Evolutionary conservation across 306 rosid genomes (phyloP).

Genomic region (Pyrus bretschneideri): DNA sequence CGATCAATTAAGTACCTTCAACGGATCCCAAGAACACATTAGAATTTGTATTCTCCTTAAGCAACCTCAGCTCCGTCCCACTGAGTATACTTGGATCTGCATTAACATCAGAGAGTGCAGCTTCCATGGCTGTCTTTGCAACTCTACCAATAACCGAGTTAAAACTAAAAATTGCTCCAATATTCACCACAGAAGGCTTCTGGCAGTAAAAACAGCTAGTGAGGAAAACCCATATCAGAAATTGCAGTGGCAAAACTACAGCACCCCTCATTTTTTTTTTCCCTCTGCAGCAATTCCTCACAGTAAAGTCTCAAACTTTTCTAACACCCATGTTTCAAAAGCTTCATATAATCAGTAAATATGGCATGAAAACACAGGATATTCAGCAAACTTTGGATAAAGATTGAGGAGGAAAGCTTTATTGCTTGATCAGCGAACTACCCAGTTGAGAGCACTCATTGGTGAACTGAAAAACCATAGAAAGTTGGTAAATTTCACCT

Average conservation of each 20-base stretch:
- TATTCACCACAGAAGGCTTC: conserved; percentile 54
- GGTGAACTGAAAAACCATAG: background rate
- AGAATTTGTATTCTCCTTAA: conserved; percentile 44
- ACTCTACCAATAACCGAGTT: conserved; percentile 80
- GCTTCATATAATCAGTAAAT: conserved; percentile 12
- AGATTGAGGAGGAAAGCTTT: conserved; percentile 5
- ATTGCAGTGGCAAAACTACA: conserved; percentile 19
- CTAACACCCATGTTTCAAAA: conserved; percentile 2
- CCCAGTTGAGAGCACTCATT: conserved; percentile 2
- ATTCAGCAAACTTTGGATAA: conserved; percentile 6
- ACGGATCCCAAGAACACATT: conserved; percentile 72
- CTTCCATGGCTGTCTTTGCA: conserved; percentile 59
- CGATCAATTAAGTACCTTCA: conserved; percentile 46
- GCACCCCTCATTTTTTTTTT: conserved; percentile 32
- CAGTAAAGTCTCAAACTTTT: conserved; percentile 14
- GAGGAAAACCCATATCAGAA: conserved; percentile 41
- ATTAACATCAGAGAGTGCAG: conserved; percentile 73
- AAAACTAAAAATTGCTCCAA: conserved; percentile 71
- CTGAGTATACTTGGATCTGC: conserved; percentile 55
- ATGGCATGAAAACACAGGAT: conserved; percentile 4
- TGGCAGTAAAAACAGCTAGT: conserved; percentile 34
- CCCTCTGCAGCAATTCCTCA: conserved; percentile 23
- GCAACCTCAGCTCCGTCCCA: conserved; percentile 48
- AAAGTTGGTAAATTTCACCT: background rate
- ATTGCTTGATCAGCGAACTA: background rate